Evolutionary conservation across 2,329 filamentous ascomycete genomes (phyloP), one percentile per base, ranked within the genome.

Genomic region (Pseudocercospora vitis): DNA sequence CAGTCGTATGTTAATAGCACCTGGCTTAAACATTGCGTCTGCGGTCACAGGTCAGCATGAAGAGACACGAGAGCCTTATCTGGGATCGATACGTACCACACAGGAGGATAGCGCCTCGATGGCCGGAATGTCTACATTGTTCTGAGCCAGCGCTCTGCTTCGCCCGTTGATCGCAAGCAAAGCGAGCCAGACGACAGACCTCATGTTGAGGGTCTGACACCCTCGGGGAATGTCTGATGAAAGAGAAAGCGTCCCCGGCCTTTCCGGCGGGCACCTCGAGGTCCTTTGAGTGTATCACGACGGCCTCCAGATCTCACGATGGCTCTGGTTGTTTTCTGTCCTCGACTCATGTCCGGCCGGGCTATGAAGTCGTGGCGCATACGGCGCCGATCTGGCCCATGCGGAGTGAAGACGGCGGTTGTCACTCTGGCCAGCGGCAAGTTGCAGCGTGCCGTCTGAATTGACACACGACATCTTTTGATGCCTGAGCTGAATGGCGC

Each of bases 51-150:
- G 29, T 32, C n/a, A 51, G 2, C 18, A 14, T 48, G 12, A 16
- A n/a, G 8, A 19, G n/a, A 18, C 40, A n/a, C 37, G 19, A 2
- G 35, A 31, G 5, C 6, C 7, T 33, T n/a, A 9, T 11, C 2
- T 24, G 4, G 24, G 7, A 11, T 26, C 21, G 11, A 12, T 21
- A 52, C 56, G 14, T 55, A 58, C 56, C 45, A 52, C 56, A 31
- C 56, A 58, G 18, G 49, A 7, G 26, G 56, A 55, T 45, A 58
- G 26, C 9, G 45, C 54, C 32, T 42, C 44, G 44, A 53, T 35
- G 32, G 47, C 54, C 46, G 50, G 33, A 19, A 28, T 39, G 40
- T 53, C 40, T 11, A 53, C 54, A 12, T 42, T 2, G 8, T 44
- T 50, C 37, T 42, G 37, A 4, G 37, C 37, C 37, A 26, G 19